Conservation (phyloP, 2,329 filamentous ascomycete genomes). For the Ophiostoma himal-ulmi region DNA sequence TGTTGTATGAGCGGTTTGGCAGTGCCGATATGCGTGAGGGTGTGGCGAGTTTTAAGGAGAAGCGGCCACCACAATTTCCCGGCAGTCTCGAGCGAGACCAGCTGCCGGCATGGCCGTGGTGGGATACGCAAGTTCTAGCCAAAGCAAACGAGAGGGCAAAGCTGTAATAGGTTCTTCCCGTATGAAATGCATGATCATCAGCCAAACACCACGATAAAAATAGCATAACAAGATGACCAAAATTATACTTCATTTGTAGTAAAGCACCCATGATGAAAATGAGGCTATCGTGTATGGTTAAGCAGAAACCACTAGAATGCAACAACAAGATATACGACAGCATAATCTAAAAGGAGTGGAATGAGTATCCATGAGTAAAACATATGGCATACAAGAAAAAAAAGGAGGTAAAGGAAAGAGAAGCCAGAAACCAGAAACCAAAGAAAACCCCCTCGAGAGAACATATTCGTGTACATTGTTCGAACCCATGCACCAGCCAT, state of each 20-base stretch:
- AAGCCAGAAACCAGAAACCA: not conserved
- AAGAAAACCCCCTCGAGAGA: not conserved
- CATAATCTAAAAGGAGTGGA: not conserved
- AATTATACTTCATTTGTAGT: not conserved
- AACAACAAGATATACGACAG: not conserved
- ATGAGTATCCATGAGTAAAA: not conserved
- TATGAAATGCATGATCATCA: not conserved
- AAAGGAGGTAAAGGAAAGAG: not conserved
- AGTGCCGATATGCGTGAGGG: conserved; percentile 60
- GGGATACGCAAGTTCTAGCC: conserved; percentile 45
- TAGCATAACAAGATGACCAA: not conserved
- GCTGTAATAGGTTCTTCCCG: conserved; percentile 14
- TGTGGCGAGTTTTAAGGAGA: conserved; percentile 63
- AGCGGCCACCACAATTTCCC: conserved; percentile 57
- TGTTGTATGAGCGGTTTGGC: conserved; percentile 57
- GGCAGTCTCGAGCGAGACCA: conserved; percentile 44
- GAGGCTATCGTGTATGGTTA: not conserved
- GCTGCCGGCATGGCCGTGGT: conserved; percentile 62
- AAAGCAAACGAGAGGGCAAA: conserved; percentile 21
- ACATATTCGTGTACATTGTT: conserved; percentile 17
- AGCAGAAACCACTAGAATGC: not conserved
- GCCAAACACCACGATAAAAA: not conserved
- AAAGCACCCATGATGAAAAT: not conserved
- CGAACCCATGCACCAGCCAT: conserved; percentile 10
- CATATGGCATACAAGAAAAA: too few relatives aligned